phyloP scores from a whole-genome alignment of 495 filamentous ascomycete genomes.

The Aspergillus panamensis region DNA sequence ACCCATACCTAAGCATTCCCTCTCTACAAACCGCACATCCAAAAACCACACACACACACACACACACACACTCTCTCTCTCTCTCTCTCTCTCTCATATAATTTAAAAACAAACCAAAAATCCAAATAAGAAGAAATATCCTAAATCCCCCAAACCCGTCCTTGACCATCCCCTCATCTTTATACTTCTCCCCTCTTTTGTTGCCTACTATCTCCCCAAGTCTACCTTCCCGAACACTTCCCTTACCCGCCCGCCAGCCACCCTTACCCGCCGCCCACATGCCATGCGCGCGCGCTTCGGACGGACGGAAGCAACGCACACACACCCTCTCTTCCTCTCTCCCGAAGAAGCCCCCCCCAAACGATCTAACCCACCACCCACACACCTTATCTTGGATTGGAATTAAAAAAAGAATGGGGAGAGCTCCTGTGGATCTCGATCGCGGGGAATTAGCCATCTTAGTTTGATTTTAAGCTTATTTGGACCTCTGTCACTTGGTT shows the following conservation, averaged over 20 bases:
- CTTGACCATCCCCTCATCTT: too few relatives aligned
- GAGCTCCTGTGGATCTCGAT: conserved; percentile 15
- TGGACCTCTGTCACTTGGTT: conserved; percentile 18
- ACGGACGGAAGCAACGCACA: conserved; percentile 30
- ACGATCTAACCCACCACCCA: background rate
- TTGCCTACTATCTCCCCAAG: background rate
- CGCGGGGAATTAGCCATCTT: too few relatives aligned
- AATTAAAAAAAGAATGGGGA: background rate
- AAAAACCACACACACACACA: too few relatives aligned
- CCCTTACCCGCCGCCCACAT: too few relatives aligned
- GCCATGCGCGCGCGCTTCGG: conserved; percentile 17
- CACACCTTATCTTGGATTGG: conserved; percentile 9
- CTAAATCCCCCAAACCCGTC: too few relatives aligned
- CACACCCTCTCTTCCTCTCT: conserved; percentile 8
- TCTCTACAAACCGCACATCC: too few relatives aligned
- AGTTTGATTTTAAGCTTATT: conserved; percentile 23
- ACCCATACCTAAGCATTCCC: too few relatives aligned
- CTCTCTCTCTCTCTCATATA: too few relatives aligned
- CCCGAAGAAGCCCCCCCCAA: conserved; percentile 15
- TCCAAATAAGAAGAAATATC: too few relatives aligned
- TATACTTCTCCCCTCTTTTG: too few relatives aligned
- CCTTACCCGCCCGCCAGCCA: background rate
- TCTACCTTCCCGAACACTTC: background rate
- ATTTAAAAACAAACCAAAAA: too few relatives aligned
- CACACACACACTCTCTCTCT: too few relatives aligned